Base-by-base conservation (phyloP, 805 yeast species). In the Suhomyces canberraensis region DNA sequence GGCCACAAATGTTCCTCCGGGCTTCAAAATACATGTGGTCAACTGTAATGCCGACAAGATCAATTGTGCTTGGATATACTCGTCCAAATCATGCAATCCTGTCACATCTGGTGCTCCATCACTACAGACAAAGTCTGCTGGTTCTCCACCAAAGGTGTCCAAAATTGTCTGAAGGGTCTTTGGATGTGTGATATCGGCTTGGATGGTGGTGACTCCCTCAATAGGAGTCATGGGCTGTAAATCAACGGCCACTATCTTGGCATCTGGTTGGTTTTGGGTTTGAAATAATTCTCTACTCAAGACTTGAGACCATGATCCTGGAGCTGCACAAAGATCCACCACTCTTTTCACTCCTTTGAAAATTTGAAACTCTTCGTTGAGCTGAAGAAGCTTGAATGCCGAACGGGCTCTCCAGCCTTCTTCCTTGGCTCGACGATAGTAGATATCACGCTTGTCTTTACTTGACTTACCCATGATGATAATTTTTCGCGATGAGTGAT, bases 101-200 rank as follows among this genome's bases (percentile, higher is more conserved):
- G 98, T 93, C 16, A 93, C 98, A 63, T 93, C 98, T 2, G 98
- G 98, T 0, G 98, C 98, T 39, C 98, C 98, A 59, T 93, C 98
- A 51, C 95, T 83, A 52, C 96, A 88, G 1, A 93, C 96, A 56
- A 91, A 84, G 60, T 93, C 98, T 0, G 98, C 98, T 38, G 84
- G 81, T 47, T 86, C 86, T 26, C 96, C 96, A 16, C 86, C 95
- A 66, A 93, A 93, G 27, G 84, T 73, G 22, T 81, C 83, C 48
- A 86, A 61, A 30, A 93, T 93, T 51, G 71, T 75, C 25, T 74
- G 73, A 35, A 93, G 69, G 0, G 98, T 93, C 53, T 79, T 78
- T 11, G 98, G 97, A 63, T 93, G 97, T 2, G 98, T 93, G 48
- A 93, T 93, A 62, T 93, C 98, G 1, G 98, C 98, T 59, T 93